Base-by-base conservation (phyloP, 495 filamentous ascomycete species). In the Penicillium fimorum region DNA sequence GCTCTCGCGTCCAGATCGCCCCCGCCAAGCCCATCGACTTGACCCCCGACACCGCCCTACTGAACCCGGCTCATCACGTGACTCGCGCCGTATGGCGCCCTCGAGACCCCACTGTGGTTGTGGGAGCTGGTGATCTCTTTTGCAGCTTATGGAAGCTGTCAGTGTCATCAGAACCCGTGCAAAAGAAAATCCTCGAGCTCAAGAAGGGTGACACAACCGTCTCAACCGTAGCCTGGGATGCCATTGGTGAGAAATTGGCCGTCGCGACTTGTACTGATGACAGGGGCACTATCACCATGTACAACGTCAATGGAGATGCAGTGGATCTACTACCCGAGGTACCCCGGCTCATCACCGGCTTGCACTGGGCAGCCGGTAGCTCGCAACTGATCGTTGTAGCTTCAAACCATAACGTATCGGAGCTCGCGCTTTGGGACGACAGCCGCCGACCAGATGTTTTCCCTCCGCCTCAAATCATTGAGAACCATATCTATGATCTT, bases 71-170 rank as follows among this genome's bases (percentile, higher is more conserved):
- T 51, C 80, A 83, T 65, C 78, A 86, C 64, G 76, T 92, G 77
- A 80, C 89, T 59, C 81, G 82, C 50, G 83, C 84, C 72, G 76
- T 85, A 70, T 95, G 89, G 88, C 89, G 88, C 64, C 90, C 90
- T 48, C 73, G 71, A 56, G 85, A 92, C 77, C 81, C 90, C 57
- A 85, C 82, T 35, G 74, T 89, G 67, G 79, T 95, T 69, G 87
- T 86, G 62, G 84, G 85, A 59, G 85, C 84, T 69, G 88, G 89
- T 65, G 86, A 91, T 70, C 82, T 85, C 70, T 86, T 90, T 80
- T 89, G 88, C 75, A 86, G 84, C 58, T 75, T 94, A 70, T 93
- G 88, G 88, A 88, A 83, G 61, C 66, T 92, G 47, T 80, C 84
- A 2, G 59, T 63, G 12, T 66, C 69, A 7, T 66, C 71, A 15